Conservation (phyloP, 208 protist species). For the Trypanosoma theileri region DNA sequence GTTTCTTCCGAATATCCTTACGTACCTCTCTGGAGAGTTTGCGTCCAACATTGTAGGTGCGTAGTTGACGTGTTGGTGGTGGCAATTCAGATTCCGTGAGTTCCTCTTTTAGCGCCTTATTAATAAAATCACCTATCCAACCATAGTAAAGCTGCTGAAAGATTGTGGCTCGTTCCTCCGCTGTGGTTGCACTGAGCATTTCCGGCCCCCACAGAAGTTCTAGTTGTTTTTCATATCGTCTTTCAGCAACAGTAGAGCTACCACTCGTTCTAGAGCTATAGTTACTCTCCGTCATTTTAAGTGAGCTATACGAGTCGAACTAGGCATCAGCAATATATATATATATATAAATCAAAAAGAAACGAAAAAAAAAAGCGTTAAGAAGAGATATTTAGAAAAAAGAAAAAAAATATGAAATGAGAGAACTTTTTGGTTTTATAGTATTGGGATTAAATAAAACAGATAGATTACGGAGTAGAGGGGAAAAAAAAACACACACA, state of each 20-base stretch:
- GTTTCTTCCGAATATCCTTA: constrained; percentile 29
- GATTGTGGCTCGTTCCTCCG: constrained; percentile 41
- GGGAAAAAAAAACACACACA: too few relatives aligned
- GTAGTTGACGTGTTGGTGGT: constrained; percentile 25
- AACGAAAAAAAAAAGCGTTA: too few relatives aligned
- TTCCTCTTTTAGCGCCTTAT: constrained; percentile 29
- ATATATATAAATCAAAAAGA: too few relatives aligned
- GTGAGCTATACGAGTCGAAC: too few relatives aligned
- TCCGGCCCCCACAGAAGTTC: constrained; percentile 37
- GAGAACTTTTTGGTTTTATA: too few relatives aligned
- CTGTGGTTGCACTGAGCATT: constrained; percentile 24
- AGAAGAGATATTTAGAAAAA: too few relatives aligned
- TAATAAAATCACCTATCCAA: constrained; percentile 56
- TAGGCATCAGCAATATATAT: too few relatives aligned
- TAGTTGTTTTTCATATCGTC: neutral
- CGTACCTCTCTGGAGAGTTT: constrained; percentile 34
- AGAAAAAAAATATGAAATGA: too few relatives aligned
- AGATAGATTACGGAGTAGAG: too few relatives aligned
- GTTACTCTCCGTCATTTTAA: too few relatives aligned
- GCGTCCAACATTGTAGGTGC: constrained; percentile 36
- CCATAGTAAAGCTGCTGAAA: constrained; percentile 55
- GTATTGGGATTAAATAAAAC: too few relatives aligned
- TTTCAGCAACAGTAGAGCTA: neutral
- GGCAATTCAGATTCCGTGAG: constrained; percentile 41
- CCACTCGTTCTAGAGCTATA: too few relatives aligned